phyloP scores from a whole-genome alignment of 441 rosid species.

The Erodium texanum region DNA sequence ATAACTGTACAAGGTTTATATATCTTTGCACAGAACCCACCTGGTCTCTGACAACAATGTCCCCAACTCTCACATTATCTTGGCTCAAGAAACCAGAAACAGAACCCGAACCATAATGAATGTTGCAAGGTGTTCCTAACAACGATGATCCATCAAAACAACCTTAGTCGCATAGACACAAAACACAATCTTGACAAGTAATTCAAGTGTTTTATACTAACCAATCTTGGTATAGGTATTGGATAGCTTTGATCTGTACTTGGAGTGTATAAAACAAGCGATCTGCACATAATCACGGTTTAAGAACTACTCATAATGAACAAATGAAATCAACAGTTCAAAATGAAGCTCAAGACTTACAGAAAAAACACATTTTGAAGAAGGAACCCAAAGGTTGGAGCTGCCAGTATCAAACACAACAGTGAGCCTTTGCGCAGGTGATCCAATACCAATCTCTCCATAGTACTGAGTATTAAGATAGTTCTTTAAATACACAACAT shows the following conservation, averaged over 20 bases:
- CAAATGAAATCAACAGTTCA: neutral
- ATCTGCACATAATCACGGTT: constrained; percentile 30
- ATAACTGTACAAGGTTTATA: no score
- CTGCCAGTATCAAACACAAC: constrained; percentile 57
- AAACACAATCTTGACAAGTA: no score
- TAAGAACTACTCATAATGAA: neutral
- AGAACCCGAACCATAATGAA: constrained; percentile 35
- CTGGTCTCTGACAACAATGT: constrained; percentile 34
- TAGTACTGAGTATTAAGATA: constrained; percentile 73
- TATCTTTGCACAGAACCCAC: no score
- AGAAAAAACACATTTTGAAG: constrained; percentile 50
- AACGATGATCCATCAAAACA: neutral
- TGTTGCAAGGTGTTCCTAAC: constrained; percentile 45
- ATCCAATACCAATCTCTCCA: constrained; percentile 74
- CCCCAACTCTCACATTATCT: constrained; percentile 46
- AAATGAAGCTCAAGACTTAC: constrained; percentile 19
- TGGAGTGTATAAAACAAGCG: constrained; percentile 48
- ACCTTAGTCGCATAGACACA: neutral
- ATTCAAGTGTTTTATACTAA: constrained; percentile 15
- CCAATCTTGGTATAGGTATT: constrained; percentile 52
- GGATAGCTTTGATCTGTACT: constrained; percentile 39
- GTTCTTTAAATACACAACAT: constrained; percentile 50
- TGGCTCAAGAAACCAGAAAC: constrained; percentile 47
- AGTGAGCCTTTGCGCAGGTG: constrained; percentile 50
- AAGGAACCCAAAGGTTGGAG: constrained; percentile 66